phyloP scores from a whole-genome alignment of 805 yeast species.

The Peterozyma toletana region DNA sequence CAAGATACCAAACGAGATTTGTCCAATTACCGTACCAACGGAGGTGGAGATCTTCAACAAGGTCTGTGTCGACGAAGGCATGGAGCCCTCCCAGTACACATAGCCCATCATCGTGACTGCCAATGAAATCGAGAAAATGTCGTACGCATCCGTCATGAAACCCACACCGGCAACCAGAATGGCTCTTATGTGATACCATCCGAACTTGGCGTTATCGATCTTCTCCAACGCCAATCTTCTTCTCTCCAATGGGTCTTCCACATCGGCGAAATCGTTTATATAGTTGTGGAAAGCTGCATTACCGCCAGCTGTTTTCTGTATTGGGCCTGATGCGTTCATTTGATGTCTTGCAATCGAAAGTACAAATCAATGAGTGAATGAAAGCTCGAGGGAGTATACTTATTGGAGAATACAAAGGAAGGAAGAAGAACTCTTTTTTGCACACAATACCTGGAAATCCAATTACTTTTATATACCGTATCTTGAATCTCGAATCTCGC shows the following conservation, averaged over 20 bases:
- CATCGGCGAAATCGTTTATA: slow-evolving; percentile 71
- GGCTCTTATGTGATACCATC: slow-evolving; percentile 80
- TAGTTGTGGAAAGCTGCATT: slow-evolving; percentile 83
- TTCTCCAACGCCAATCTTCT: slow-evolving; percentile 80
- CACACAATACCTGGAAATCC: no score
- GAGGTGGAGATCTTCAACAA: slow-evolving; percentile 83
- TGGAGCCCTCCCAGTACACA: slow-evolving; percentile 60
- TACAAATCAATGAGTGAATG: no score
- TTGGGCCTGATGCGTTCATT: no score
- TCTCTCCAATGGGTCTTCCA: slow-evolving; percentile 81
- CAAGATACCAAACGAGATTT: slow-evolving; percentile 72
- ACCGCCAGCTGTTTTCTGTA: slow-evolving; percentile 52
- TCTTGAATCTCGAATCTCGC: no score
- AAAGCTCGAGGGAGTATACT: no score
- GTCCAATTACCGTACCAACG: slow-evolving; percentile 92
- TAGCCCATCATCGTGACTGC: slow-evolving; percentile 73
- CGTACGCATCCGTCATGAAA: slow-evolving; percentile 88
- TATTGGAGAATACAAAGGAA: no score
- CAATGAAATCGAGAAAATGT: slow-evolving; percentile 83
- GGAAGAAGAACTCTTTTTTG: no score
- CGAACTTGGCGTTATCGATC: slow-evolving; percentile 71
- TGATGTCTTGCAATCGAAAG: no score
- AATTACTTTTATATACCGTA: no score
- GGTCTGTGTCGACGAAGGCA: slow-evolving; percentile 67
- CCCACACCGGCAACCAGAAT: slow-evolving; percentile 89